Percentiles rank a stretch among this genome's conserved stretches.
These are phyloP conservation scores for Penstemon eatonii DNA, from an alignment of 257 asterid genomes.

Conservation along the genomic window DNA sequence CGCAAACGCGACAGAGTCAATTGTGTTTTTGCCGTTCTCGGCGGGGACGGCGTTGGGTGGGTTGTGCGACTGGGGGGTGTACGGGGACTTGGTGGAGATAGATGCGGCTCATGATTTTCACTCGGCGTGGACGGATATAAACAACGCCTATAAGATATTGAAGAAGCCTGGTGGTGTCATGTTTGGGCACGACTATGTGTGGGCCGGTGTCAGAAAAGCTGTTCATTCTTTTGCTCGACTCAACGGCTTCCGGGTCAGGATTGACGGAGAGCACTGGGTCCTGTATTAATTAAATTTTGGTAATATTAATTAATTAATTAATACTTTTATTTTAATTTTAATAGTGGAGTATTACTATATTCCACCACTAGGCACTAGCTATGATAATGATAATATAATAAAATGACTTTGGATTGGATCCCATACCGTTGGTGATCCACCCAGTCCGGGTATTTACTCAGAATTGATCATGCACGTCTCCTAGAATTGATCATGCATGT, in stretches of 20 bases:
- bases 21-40: constrained; percentile 53
- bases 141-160: constrained; percentile 52
- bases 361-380: too few relatives aligned
- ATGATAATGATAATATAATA: too few relatives aligned
- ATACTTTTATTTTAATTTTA: too few relatives aligned
- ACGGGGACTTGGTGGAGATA: constrained; percentile 59
- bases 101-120: constrained; percentile 76
- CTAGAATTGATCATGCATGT: too few relatives aligned
- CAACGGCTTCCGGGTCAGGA: constrained; percentile 36
- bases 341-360: too few relatives aligned
- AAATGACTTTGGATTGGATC: too few relatives aligned
- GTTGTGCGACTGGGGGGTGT: constrained; percentile 72
- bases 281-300: constrained; percentile 12
- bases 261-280: constrained; percentile 66
- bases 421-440: too few relatives aligned
- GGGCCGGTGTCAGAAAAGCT: constrained; percentile 56
- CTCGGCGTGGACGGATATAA: constrained; percentile 71
- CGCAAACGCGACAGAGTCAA: constrained; percentile 38
- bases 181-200: constrained; percentile 59
- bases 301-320: too few relatives aligned
- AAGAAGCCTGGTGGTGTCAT: constrained; percentile 52
- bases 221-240: constrained; percentile 53
- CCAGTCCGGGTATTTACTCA: too few relatives aligned
- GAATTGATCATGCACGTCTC: too few relatives aligned
- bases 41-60: constrained; percentile 54